Conservation (phyloP, 192 early-diverging fungal species). For the Entophlyctis helioformis region DNA sequence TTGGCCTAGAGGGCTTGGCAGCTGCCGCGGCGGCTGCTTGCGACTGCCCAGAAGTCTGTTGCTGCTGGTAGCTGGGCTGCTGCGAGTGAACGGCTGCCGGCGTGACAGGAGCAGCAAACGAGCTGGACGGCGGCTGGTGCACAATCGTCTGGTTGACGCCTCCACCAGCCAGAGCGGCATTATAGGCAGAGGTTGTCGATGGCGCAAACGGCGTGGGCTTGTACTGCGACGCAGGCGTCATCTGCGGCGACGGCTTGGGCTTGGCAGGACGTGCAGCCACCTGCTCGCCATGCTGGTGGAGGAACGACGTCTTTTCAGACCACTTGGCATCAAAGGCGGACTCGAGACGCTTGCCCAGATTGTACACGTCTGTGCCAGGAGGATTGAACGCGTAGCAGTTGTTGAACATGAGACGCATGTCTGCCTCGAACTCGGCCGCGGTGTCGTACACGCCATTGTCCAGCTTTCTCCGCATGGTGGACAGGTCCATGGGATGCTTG, state of each 20-base stretch:
- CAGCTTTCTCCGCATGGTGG: constrained; percentile 61
- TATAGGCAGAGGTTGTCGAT: constrained; percentile 1
- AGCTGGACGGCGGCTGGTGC: background rate
- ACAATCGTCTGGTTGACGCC: constrained; percentile 6
- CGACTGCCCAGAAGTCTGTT: too few species aligned
- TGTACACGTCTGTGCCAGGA: constrained; percentile 48
- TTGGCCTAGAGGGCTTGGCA: background rate
- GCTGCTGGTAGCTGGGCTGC: too few species aligned
- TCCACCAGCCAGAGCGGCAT: constrained; percentile 15
- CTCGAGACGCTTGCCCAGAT: constrained; percentile 60
- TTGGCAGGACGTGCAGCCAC: constrained; percentile 1
- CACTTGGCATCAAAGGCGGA: constrained; percentile 70
- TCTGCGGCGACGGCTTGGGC: too few species aligned
- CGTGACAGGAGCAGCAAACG: too few species aligned
- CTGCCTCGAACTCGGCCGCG: constrained; percentile 60
- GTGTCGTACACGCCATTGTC: constrained; percentile 49
- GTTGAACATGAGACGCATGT: constrained; percentile 67
- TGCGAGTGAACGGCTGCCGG: too few species aligned
- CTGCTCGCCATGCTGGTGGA: constrained; percentile 6
- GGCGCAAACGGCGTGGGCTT: background rate
- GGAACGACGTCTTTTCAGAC: constrained; percentile 22
- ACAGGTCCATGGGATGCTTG: constrained; percentile 82
- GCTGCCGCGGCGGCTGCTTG: too few species aligned
- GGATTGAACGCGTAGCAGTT: constrained; percentile 83
- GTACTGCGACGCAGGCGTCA: too few species aligned